Conservation (phyloP, 2,329 filamentous ascomycete species). For the Coleophoma eucalyptorum region DNA sequence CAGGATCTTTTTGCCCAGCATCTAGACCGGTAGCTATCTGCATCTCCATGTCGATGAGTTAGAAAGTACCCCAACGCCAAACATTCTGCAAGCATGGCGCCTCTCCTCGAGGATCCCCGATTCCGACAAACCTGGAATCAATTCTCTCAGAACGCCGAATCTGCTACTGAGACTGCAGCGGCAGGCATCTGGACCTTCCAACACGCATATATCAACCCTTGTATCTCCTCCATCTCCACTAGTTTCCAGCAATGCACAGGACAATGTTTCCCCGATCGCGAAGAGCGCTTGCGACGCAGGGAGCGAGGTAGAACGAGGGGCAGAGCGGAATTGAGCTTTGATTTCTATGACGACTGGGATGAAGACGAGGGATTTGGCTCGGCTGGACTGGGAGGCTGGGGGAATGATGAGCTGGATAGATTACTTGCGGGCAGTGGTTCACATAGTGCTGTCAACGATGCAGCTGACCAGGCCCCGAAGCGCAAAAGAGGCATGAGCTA, state of each 20-base stretch:
- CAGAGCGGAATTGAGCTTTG: slow-evolving; percentile 80
- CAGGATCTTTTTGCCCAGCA: too few relatives aligned
- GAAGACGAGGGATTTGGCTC: slow-evolving; percentile 43
- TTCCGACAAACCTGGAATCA: slow-evolving; percentile 93
- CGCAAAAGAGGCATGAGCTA: slow-evolving; percentile 87
- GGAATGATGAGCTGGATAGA: slow-evolving; percentile 80
- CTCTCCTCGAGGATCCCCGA: slow-evolving; percentile 72
- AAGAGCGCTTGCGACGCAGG: slow-evolving; percentile 69
- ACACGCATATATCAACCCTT: slow-evolving; percentile 81
- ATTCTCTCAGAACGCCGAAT: slow-evolving; percentile 84
- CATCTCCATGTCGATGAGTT: too few relatives aligned
- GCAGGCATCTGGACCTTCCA: slow-evolving; percentile 86
- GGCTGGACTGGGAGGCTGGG: slow-evolving; percentile 67
- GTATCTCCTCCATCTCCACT: slow-evolving; percentile 62
- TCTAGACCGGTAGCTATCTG: too few relatives aligned
- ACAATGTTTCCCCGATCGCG: slow-evolving; percentile 66
- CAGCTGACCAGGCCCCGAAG: slow-evolving; percentile 59
- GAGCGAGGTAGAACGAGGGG: slow-evolving; percentile 58
- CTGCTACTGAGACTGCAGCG: slow-evolving; percentile 87
- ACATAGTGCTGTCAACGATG: slow-evolving; percentile 32
- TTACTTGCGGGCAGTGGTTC: slow-evolving; percentile 68
- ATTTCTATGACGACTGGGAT: slow-evolving; percentile 99
- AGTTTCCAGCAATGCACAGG: slow-evolving; percentile 71
- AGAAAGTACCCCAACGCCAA: too few relatives aligned
- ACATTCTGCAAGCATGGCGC: slow-evolving; percentile 20